A percentile compares a stretch with the other conserved stretches of the same genome.
These are phyloP conservation scores for Daldinia bambusicola DNA, from an alignment of 495 filamentous ascomycete species.

Conservation along the genomic window DNA sequence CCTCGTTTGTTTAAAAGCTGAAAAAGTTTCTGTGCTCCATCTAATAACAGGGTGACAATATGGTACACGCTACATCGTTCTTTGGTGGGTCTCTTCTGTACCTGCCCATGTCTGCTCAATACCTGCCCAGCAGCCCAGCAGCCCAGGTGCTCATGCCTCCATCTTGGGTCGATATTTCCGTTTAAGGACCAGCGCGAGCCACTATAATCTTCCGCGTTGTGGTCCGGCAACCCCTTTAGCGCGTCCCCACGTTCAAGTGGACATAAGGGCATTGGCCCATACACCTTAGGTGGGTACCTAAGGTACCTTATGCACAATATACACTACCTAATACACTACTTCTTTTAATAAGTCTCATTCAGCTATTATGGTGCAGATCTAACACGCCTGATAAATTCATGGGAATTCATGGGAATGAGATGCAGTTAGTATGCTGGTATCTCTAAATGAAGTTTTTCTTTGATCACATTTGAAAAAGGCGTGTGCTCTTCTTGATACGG, in stretches of 20 bases:
- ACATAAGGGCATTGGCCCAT: too few species aligned
- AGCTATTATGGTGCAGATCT: not conserved
- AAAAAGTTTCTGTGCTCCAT: constrained; percentile 7
- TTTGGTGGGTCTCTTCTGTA: not conserved
- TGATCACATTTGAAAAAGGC: constrained; percentile 10
- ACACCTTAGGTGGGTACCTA: too few species aligned
- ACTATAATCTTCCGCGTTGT: constrained; percentile 2
- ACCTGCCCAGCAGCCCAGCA: too few species aligned
- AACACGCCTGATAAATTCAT: not conserved
- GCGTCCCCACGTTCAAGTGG: not conserved
- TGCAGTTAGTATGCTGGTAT: not conserved
- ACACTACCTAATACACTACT: too few species aligned
- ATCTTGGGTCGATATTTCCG: not conserved
- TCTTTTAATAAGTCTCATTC: not conserved
- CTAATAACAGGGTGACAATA: not conserved
- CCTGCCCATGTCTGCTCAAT: not conserved
- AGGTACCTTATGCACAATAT: too few species aligned
- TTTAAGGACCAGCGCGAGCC: not conserved
- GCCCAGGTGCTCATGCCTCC: not conserved
- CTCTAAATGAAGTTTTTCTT: constrained; percentile 26
- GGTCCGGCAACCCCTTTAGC: not conserved
- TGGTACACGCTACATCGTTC: not conserved
- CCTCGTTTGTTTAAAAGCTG: constrained; percentile 10
- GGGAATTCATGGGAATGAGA: not conserved
- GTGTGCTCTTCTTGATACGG: not conserved